These are phyloP conservation scores for Backusella australiensis DNA, from an alignment of 192 early-diverging fungal species.

Conservation along the genomic window DNA sequence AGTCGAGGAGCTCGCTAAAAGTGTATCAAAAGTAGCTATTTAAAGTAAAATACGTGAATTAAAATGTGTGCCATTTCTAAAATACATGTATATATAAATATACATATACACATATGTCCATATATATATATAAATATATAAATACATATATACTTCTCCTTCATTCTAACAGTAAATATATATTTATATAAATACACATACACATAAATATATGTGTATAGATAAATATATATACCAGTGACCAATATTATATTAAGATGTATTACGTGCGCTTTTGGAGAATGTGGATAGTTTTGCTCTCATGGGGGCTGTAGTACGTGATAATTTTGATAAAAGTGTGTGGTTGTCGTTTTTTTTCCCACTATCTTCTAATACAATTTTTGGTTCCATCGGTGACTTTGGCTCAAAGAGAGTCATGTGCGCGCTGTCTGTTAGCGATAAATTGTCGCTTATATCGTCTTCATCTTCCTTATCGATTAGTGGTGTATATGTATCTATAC, in stretches of 20 bases:
- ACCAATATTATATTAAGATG: background rate
- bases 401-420: conserved; percentile 11
- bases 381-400: background rate
- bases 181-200: conserved; percentile 2
- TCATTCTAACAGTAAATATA: conserved; percentile 5
- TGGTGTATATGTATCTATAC: background rate
- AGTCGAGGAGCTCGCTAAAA: background rate
- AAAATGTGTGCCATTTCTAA: background rate
- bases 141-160: conserved; percentile 5
- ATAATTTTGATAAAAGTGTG: conserved; percentile 28
- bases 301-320: conserved; percentile 31
- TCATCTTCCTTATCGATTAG: background rate
- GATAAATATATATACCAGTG: background rate
- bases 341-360: background rate
- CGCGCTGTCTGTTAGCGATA: background rate
- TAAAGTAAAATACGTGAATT: background rate
- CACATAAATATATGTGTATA: background rate
- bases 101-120: background rate
- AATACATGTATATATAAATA: background rate
- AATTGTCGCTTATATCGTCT: background rate
- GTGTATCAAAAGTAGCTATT: conserved; percentile 9
- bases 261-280: conserved; percentile 15
- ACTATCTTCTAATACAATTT: conserved; percentile 8
- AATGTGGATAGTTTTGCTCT: conserved; percentile 33
- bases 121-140: conserved; percentile 6